Base-by-base conservation (phyloP, 148 eudicot species). In the Spergularia bocconei region DNA sequence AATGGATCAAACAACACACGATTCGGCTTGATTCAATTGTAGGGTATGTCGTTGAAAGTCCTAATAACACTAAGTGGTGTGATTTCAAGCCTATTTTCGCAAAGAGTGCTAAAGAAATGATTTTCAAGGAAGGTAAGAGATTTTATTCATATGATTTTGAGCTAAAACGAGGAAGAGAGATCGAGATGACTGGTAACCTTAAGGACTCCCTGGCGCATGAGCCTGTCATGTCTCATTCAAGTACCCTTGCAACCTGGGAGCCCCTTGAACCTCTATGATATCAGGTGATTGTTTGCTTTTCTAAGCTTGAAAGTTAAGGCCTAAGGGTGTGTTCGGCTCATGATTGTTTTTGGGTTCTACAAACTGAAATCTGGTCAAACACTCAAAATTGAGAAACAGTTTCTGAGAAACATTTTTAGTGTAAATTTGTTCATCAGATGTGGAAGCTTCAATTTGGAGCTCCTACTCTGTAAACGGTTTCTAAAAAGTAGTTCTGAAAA, bases 221-320 rank as follows among this genome's bases (percentile, higher is more conserved):
- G 5, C 8, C 20, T 71, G 53, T 73, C 63, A 54, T 80, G 53
- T 75, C 84, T 53, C 84, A 80, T 73, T 62, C 67, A 19, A 78
- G 57, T 76, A 81, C 73, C 64, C 84, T 84, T 64, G 81, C 82
- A 29, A 74, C 84, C 15, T 81, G 86, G 84, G 86, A 84, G 50
- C 75, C 74, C 62, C 79, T 70, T 63, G 79, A 78, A 71, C 83
- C 69, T 29, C 36, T 59, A 66, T 79, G 83, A 44, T 52, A 54
- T 79, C 76, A 76, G 83, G 83, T 80, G 71, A 57, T 48, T 53
- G 61, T 44, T 62, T 29, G 39, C 39, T 39, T 16, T 52, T 36
- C 41, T 56, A 61, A 79, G 39, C 29, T 53, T 14, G 33, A 15
- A 29, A 17, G 11, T 33, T 38, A 15, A 56, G 6, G 4, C n/a